phyloP scores from a whole-genome alignment of 371 early-diverging fungal species.

The Entomophthora muscae region DNA sequence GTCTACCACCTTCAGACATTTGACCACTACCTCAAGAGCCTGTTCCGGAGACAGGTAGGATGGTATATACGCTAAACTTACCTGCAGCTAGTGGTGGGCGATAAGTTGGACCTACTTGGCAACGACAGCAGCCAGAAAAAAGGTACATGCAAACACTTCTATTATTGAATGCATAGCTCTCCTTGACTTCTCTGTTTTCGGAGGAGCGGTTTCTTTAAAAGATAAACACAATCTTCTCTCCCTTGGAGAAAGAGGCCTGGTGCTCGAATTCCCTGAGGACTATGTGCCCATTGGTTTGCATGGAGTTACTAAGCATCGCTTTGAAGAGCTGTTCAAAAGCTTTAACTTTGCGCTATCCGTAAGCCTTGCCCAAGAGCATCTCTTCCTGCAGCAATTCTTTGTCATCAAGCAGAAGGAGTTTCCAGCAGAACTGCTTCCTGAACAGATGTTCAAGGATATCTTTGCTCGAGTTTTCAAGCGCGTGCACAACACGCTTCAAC shows the following conservation, averaged over 20 bases:
- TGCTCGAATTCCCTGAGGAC: background rate
- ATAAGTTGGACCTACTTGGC: background rate
- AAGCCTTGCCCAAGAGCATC: conserved; percentile 80
- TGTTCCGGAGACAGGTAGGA: background rate
- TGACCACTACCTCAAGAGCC: background rate
- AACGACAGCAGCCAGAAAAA: background rate
- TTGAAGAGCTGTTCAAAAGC: conserved; percentile 67
- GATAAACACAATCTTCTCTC: background rate
- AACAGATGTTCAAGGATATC: conserved; percentile 35
- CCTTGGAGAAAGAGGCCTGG: background rate
- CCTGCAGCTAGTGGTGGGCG: background rate
- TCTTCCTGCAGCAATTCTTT: conserved; percentile 77
- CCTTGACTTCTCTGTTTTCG: background rate
- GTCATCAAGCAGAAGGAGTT: conserved; percentile 23
- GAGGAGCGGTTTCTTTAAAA: background rate
- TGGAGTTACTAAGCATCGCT: conserved; percentile 26
- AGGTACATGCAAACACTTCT: background rate
- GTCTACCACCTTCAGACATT: background rate
- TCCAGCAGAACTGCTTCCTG: conserved; percentile 20
- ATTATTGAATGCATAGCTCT: background rate
- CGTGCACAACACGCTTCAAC: conserved; percentile 39
- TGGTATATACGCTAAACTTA: background rate
- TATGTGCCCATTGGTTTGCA: background rate
- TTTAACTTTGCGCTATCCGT: conserved; percentile 72
- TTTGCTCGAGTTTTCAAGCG: conserved; percentile 69